phyloP scores from a whole-genome alignment of 2,329 filamentous ascomycete genomes.

The Trichoderma cornu-damae region DNA sequence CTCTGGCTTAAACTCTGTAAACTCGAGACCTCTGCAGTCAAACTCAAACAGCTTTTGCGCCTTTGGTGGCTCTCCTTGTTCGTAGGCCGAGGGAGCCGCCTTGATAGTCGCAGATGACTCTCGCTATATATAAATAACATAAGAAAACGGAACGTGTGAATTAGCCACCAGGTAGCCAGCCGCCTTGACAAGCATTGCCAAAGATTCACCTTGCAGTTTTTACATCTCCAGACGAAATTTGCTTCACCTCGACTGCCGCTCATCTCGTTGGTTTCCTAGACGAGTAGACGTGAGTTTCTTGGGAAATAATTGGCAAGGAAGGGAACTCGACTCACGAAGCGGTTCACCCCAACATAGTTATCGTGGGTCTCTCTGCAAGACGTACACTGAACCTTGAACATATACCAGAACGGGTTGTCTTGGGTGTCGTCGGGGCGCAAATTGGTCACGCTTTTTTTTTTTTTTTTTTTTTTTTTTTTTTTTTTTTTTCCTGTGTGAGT shows the following conservation, averaged over 20 bases:
- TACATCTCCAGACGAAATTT: constrained; percentile 99
- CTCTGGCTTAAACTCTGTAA: constrained; percentile 84
- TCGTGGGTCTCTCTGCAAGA: constrained; percentile 88
- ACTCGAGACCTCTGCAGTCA: constrained; percentile 91
- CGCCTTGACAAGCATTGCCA: neutral
- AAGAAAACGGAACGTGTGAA: neutral
- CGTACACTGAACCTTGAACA: constrained; percentile 97
- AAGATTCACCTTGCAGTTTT: constrained; percentile 77
- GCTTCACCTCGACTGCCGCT: constrained; percentile 91
- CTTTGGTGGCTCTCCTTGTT: constrained; percentile 66
- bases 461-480: constrained; percentile 57
- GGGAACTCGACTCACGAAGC: constrained; percentile 61
- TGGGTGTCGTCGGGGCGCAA: constrained; percentile 78
- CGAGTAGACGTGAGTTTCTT: constrained; percentile 15
- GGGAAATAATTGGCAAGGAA: neutral
- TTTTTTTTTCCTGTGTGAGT: constrained; percentile 18
- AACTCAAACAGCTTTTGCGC: constrained; percentile 78
- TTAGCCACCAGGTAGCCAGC: accelerated
- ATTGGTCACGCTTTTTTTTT: constrained; percentile 75
- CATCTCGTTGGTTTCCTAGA: constrained; percentile 80
- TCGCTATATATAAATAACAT: too few relatives aligned
- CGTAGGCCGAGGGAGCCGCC: constrained; percentile 65
- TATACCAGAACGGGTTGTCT: constrained; percentile 88
- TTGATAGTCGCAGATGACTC: constrained; percentile 84
- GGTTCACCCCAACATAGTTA: constrained; percentile 79